These are phyloP conservation scores for Teratosphaeria destructans DNA, from an alignment of 2,329 filamentous ascomycete species.

Conservation along the genomic window DNA sequence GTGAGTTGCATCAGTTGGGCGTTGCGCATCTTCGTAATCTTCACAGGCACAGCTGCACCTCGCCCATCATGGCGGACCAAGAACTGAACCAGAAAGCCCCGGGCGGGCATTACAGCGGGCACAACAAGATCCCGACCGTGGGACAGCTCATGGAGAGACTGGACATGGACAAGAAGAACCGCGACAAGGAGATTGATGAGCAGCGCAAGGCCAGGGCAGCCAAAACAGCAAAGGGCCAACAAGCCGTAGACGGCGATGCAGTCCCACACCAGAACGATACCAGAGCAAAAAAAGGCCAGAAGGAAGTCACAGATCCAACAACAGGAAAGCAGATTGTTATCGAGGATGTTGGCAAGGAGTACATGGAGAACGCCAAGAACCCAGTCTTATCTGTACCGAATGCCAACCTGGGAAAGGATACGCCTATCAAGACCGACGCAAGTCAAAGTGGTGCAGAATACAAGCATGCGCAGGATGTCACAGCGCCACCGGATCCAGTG, in stretches of 20 bases:
- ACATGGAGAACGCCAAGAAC: slow-evolving; percentile 60
- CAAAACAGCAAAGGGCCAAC: slow-evolving; percentile 46
- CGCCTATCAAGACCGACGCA: slow-evolving; percentile 60
- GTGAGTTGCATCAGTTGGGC: not conserved
- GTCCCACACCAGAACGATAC: slow-evolving; percentile 39
- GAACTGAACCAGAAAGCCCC: slow-evolving; percentile 28
- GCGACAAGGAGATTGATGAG: slow-evolving; percentile 62
- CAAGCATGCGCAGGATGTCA: slow-evolving; percentile 74
- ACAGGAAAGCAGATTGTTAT: slow-evolving; percentile 81
- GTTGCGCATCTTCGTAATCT: not conserved
- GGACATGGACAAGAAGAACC: slow-evolving; percentile 65
- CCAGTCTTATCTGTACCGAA: slow-evolving; percentile 79
- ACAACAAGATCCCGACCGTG: slow-evolving; percentile 79
- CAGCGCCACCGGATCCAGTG: slow-evolving; percentile 79
- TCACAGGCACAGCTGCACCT: slow-evolving; percentile 7
- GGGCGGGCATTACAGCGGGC: slow-evolving; percentile 66
- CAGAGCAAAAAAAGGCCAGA: slow-evolving; percentile 37
- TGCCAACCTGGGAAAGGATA: slow-evolving; percentile 68
- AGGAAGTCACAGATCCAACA: slow-evolving; percentile 72
- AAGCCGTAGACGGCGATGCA: slow-evolving; percentile 26
- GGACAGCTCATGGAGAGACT: slow-evolving; percentile 71
- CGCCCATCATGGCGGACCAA: slow-evolving; percentile 32
- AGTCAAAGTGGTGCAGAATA: slow-evolving; percentile 70
- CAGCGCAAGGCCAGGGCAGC: slow-evolving; percentile 57
- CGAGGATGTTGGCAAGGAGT: slow-evolving; percentile 63